Evolutionary conservation across 2,329 filamentous ascomycete genomes (phyloP), one percentile per base, ranked within the genome.

Genomic region (Penicillium sp.): DNA sequence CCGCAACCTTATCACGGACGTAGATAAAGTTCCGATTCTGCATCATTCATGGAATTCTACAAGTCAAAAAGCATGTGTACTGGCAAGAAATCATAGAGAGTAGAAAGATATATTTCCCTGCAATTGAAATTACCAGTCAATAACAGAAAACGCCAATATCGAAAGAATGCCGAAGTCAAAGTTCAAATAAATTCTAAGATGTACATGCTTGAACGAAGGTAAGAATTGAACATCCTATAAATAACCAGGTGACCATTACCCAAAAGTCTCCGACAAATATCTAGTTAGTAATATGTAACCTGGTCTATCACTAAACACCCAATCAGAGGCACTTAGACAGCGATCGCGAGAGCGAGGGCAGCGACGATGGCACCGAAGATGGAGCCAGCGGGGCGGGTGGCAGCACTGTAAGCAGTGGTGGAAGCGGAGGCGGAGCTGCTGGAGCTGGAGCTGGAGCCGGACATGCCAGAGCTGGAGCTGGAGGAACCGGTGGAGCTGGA

Each of bases 311-410:
- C 29, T 15, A 25, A n/a, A 44, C n/a, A 18, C 26, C 41, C n/a
- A 26, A 20, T 26, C 8, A 35, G 15, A 29, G 15, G 14, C 23
- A 27, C 26, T 62, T 63, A 65, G 41, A 63, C 55, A 51, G 61
- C 62, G 52, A 66, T 59, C 35, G 62, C 63, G 25, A 66, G 56
- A 27, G 60, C 59, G 33, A 63, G 47, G 26, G 57, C 59, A 49
- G 54, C 56, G 31, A 60, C 49, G 25, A 66, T 33, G 40, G 61
- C 62, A 51, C 60, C 56, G 40, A 60, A 60, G 43, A 57, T 58
- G 11, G 62, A 56, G 60, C 51, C 59, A 51, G 53, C 49, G n/a
- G 54, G 23, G 37, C 54, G 22, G 35, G 53, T 61, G 14, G 65
- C 44, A 23, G 64, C 35, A 29, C 61, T 40, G 33, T 52, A 35